Evolutionary conservation across 441 rosid species (phyloP), one percentile per base, ranked within the genome.

Genomic region (Pelargonium cotyledonis): DNA sequence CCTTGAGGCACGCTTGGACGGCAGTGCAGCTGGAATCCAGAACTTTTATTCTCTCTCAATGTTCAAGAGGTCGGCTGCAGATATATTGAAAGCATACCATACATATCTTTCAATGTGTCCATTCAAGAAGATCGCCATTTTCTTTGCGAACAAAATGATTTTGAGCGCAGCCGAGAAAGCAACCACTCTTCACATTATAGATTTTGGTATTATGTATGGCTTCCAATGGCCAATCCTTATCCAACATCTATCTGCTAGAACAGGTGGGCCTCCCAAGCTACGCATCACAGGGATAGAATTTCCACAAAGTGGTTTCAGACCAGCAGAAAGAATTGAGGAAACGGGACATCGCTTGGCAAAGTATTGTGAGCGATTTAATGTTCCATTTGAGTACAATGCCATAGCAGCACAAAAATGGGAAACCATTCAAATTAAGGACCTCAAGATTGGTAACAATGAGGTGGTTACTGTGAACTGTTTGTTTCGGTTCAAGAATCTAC

Each of bases 211-310:
- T 58, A 58, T 41, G 35, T 73, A 62, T 73, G 72, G 72, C 69
- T 73, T 55, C 57, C 72, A 68, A n/a, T 73, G 76, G 76, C 76
- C 79, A n/a, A 31, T 68, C 65, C 78, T 76, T 7, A 76, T 76
- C 23, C 79, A 76, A 44, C 31, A 40, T 63, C 79, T 76, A 40
- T 68, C 75, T 8, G 51, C 18, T 29, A 41, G 67, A 57, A 7
- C 53, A 3, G 40, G 63, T 5, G 70, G 85, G 3, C 86, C 92
- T 8, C 81, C 80, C 23, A 87, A 82, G 73, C 80, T 92, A 10
- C 84, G 95, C 16, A 81, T 92, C 35, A 92, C 96, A 0, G 98
- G 93, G 63, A 90, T 90, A 68, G 98, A 92, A 78, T 62, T 87
- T 65, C 96, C 96, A 38, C 84, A 84, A 57, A 80, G 75, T 0